phyloP scores from a whole-genome alignment of 805 yeast genomes.

The Alloascoidea hylecoeti region DNA sequence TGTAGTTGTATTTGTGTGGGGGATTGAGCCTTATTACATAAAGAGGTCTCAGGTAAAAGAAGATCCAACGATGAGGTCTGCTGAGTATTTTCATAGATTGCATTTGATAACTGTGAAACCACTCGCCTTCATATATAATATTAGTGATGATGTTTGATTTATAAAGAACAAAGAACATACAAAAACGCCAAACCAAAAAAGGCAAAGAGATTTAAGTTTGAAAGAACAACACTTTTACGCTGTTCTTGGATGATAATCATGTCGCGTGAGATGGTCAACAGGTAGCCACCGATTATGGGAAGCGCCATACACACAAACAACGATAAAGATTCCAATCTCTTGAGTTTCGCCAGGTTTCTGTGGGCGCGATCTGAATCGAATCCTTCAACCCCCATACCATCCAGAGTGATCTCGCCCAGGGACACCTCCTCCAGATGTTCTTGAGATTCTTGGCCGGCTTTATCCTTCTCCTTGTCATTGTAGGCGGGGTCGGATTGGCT shows the following conservation, averaged over 20 bases:
- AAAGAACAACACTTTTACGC: neutral
- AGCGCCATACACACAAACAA: neutral
- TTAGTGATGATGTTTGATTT: neutral
- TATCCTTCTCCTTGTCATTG: constrained; percentile 1
- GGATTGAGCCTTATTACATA: neutral
- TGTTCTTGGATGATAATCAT: neutral
- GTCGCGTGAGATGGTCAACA: neutral
- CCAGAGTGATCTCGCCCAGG: too few relatives aligned
- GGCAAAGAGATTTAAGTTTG: neutral
- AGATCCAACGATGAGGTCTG: neutral
- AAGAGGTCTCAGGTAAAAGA: neutral
- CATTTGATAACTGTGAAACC: neutral
- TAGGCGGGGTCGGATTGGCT: neutral
- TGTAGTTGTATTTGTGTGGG: neutral
- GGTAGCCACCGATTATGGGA: neutral
- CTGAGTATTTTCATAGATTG: neutral
- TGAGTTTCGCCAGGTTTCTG: neutral
- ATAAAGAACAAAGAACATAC: neutral
- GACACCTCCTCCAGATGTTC: too few relatives aligned
- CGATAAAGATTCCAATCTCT: neutral
- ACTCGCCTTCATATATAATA: neutral
- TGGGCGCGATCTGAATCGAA: neutral
- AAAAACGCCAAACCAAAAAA: neutral
- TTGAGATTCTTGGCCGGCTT: neutral
- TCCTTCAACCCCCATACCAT: too few relatives aligned